Evolutionary conservation across 768 basidiomycete species (phyloP).

Genomic region (Kwoniella pini): DNA sequence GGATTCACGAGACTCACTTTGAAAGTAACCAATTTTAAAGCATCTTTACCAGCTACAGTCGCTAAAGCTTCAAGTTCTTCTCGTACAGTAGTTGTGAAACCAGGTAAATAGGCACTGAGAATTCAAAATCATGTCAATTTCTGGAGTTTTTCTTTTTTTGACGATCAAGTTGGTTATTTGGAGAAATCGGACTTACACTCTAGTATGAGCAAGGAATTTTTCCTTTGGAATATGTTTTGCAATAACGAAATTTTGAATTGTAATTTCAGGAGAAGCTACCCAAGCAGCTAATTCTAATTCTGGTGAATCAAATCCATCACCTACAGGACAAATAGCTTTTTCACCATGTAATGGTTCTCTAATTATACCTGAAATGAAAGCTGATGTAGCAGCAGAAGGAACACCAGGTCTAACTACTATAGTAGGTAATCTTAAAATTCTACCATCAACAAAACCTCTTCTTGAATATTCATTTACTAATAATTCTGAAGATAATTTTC

Average conservation of each 20-base stretch:
- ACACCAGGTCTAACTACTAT: conserved; percentile 63
- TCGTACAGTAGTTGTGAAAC: conserved; percentile 51
- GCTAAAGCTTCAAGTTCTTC: conserved; percentile 51
- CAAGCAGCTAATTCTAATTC: conserved; percentile 49
- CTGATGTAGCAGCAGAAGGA: conserved; percentile 62
- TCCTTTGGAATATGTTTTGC: conserved; percentile 51
- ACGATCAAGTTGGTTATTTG: too few relatives aligned
- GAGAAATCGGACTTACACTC: conserved; percentile 22
- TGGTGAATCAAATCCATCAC: conserved; percentile 42
- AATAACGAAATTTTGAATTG: conserved; percentile 53
- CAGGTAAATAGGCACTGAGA: conserved; percentile 47
- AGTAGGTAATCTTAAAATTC: conserved; percentile 65
- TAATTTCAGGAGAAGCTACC: conserved; percentile 50
- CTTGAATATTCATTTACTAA: conserved; percentile 66
- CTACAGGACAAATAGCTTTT: conserved; percentile 61
- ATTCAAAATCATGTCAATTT: too few relatives aligned
- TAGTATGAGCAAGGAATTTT: conserved; percentile 48
- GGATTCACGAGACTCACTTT: conserved; percentile 17
- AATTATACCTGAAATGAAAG: conserved; percentile 65
- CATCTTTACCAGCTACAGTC: conserved; percentile 48
- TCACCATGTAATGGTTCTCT: conserved; percentile 64
- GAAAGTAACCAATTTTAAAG: conserved; percentile 51
- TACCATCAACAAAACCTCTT: conserved; percentile 63
- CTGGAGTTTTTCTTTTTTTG: too few relatives aligned
- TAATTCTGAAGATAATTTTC: conserved; percentile 62